Conservation (phyloP, 306 rosid genomes). For the Dalbergia cochinchinensis region DNA sequence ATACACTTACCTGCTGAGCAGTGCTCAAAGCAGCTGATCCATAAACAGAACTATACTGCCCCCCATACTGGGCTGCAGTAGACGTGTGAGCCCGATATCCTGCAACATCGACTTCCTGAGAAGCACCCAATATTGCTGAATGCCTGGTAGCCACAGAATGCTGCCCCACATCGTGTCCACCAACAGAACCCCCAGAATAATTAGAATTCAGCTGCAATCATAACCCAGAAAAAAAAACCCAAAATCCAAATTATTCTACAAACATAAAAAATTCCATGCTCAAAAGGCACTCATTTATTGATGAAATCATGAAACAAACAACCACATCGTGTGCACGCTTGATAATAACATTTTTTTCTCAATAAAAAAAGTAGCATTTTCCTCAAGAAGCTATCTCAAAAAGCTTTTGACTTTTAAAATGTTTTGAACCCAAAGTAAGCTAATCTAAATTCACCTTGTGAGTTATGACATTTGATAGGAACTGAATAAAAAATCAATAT, state of each 20-base stretch:
- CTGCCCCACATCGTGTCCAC: conserved; percentile 80
- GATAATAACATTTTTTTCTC: no score
- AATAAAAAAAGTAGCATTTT: no score
- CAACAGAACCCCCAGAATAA: conserved; percentile 80
- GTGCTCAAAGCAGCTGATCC: conserved; percentile 78
- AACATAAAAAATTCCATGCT: neutral
- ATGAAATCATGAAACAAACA: neutral
- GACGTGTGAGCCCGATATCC: conserved; percentile 79
- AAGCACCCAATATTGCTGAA: conserved; percentile 72
- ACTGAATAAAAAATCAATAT: no score
- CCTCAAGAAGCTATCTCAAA: no score
- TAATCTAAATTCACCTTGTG: neutral
- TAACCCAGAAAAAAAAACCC: neutral
- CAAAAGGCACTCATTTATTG: neutral
- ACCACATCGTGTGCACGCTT: neutral
- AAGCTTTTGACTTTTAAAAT: no score
- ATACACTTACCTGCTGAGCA: conserved; percentile 72
- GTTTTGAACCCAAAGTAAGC: neutral
- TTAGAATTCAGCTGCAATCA: conserved; percentile 68
- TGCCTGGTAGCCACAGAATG: conserved; percentile 82
- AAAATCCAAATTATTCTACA: conserved; percentile 25
- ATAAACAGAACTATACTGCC: conserved; percentile 89
- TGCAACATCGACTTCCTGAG: conserved; percentile 78
- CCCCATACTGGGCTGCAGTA: conserved; percentile 79
- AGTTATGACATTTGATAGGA: neutral